Conservation (phyloP, 306 rosid species). For the Ormosia semicastrata region DNA sequence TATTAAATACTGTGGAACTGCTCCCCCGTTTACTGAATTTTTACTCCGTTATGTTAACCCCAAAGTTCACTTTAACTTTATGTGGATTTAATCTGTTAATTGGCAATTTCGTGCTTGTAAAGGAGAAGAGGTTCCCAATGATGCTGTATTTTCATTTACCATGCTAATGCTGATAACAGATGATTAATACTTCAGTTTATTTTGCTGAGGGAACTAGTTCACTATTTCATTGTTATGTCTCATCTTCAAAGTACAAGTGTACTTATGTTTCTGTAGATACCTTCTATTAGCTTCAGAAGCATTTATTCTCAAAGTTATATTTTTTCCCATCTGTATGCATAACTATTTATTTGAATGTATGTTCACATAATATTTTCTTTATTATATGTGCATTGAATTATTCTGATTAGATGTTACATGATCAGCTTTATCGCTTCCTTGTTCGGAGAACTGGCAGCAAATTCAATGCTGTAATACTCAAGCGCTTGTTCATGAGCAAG, state of each 20-base stretch:
- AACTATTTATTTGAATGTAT: background rate
- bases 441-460: constrained; percentile 83
- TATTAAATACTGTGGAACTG: background rate
- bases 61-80: background rate
- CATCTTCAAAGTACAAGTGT: too few species aligned
- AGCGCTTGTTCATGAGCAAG: constrained; percentile 85
- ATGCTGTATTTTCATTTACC: constrained; percentile 28
- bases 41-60: background rate
- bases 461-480: constrained; percentile 72
- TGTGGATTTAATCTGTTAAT: background rate
- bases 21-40: background rate
- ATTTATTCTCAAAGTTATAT: background rate
- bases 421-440: constrained; percentile 84
- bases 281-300: background rate
- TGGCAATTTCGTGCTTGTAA: background rate
- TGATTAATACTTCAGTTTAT: constrained; percentile 31
- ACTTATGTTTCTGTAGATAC: background rate
- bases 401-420: constrained; percentile 12
- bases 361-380: background rate
- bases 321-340: background rate
- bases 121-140: constrained; percentile 17
- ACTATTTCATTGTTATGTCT: background rate
- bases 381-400: background rate
- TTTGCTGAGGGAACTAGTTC: constrained; percentile 51
- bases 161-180: constrained; percentile 64